Evolutionary conservation across 2,329 filamentous ascomycete genomes (phyloP).

Genomic region (Beauveria medogensis): DNA sequence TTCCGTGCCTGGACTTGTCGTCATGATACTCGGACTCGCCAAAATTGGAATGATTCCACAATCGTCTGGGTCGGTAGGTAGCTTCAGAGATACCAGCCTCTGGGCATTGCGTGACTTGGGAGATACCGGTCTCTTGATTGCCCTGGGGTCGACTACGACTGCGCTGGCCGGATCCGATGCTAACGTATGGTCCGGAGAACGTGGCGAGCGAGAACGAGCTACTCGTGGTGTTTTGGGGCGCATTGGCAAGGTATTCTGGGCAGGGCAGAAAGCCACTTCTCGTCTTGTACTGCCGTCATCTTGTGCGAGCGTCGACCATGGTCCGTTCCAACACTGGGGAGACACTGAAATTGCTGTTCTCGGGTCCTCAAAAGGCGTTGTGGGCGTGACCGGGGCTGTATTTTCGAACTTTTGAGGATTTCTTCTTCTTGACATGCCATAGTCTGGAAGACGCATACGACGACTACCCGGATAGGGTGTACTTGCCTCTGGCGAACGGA

Average conservation of each 20-base stretch:
- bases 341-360: neutral
- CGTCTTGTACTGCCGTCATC: neutral
- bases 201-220: neutral
- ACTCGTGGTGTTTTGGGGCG: neutral
- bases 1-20: neutral
- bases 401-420: no score
- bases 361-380: neutral
- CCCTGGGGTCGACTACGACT: neutral
- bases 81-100: neutral
- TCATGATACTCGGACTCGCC: neutral
- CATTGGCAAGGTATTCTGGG: neutral
- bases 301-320: neutral
- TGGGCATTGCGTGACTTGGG: neutral
- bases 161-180: neutral
- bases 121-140: neutral
- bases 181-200: neutral
- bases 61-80: neutral
- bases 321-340: neutral
- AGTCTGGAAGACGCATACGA: neutral
- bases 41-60: neutral
- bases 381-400: neutral
- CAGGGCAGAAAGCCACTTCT: no score
- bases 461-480: neutral
- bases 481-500: neutral
- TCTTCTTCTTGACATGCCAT: no score